Evolutionary conservation across 1,284 basidiomycete species (phyloP).

Genomic region (Apiotrichum laibachii): DNA sequence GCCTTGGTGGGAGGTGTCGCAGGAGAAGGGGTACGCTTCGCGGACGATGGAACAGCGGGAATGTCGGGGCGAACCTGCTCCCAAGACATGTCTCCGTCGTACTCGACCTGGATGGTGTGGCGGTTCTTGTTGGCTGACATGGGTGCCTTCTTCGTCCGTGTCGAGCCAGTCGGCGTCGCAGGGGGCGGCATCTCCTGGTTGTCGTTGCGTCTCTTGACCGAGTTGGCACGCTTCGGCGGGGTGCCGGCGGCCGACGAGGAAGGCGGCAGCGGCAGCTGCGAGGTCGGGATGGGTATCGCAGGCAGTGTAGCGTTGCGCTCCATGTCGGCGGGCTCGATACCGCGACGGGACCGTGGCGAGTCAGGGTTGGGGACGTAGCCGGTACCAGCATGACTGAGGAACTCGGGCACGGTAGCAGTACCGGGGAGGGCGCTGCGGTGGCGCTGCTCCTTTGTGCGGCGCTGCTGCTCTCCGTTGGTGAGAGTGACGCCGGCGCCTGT

Average conservation of each 20-base stretch:
- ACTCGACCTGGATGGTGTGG: slow-evolving; percentile 91
- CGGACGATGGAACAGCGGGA: slow-evolving; percentile 7
- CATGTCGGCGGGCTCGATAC: slow-evolving; percentile 1
- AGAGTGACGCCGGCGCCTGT: slow-evolving; percentile 23
- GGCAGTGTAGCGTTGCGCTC: slow-evolving; percentile 2
- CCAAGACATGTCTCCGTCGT: slow-evolving; percentile 55
- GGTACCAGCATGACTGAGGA: slow-evolving; percentile 36
- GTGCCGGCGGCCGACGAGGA: neutral
- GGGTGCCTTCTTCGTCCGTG: slow-evolving; percentile 27
- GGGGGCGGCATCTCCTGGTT: neutral
- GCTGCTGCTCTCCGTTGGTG: slow-evolving; percentile 29
- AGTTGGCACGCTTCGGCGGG: neutral
- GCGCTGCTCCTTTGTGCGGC: slow-evolving; percentile 33
- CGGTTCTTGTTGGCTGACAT: slow-evolving; percentile 55
- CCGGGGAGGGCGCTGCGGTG: slow-evolving; percentile 52
- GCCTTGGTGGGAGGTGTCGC: slow-evolving; percentile 1
- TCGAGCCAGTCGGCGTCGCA: slow-evolving; percentile 1
- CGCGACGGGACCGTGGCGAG: neutral
- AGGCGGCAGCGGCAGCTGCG: neutral
- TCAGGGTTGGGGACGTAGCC: slow-evolving; percentile 1
- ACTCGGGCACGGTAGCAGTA: slow-evolving; percentile 46
- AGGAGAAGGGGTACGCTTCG: slow-evolving; percentile 6
- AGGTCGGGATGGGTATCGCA: neutral
- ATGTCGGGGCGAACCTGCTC: slow-evolving; percentile 22
- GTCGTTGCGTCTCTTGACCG: slow-evolving; percentile 1